phyloP scores from a whole-genome alignment of 2,329 filamentous ascomycete genomes.

The Nothophoma quercina region DNA sequence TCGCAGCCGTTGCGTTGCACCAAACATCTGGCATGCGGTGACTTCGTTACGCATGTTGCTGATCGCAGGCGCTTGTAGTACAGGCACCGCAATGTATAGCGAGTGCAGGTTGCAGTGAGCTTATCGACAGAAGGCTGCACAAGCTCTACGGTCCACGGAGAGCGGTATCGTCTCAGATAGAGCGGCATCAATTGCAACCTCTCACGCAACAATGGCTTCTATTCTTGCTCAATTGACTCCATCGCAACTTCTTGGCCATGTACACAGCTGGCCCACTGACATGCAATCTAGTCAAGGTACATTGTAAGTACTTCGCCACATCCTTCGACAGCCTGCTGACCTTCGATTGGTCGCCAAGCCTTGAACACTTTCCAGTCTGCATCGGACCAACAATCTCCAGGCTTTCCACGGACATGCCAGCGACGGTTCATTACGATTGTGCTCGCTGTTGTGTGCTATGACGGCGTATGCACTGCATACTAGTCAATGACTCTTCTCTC shows the following conservation, averaged over 20 bases:
- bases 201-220: background rate
- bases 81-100: background rate
- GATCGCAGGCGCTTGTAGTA: background rate
- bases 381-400: conserved; percentile 3
- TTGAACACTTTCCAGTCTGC: conserved; percentile 8
- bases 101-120: background rate
- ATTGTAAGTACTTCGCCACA: conserved; percentile 15
- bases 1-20: conserved; percentile 9
- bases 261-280: conserved; percentile 3
- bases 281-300: conserved; percentile 3
- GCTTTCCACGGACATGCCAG: background rate
- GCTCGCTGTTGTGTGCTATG: background rate
- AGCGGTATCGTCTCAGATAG: background rate
- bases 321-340: conserved; percentile 17
- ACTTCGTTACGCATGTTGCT: conserved; percentile 1
- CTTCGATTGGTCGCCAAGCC: conserved; percentile 12
- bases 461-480: background rate
- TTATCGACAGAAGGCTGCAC: background rate
- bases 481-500: background rate
- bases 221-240: background rate
- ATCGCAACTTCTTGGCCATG: conserved; percentile 1
- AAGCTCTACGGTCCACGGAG: background rate
- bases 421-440: background rate
- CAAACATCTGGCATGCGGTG: background rate
- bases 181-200: background rate